Evolutionary conservation across 495 filamentous ascomycete species (phyloP).

Genomic region (Aspergillus saccharolyticus): DNA sequence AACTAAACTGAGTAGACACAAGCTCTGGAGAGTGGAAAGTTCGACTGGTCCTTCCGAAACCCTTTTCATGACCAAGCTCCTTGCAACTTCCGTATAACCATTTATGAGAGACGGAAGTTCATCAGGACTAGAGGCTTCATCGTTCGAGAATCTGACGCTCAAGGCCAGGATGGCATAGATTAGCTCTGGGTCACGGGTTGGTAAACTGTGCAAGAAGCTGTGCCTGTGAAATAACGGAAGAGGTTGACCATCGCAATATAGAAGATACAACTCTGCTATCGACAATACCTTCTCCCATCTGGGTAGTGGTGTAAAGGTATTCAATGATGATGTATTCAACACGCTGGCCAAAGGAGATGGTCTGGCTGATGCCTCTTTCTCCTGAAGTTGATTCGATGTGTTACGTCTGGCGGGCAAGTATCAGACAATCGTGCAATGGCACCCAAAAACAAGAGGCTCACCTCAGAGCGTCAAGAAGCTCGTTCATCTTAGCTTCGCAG

Average conservation of each 20-base stretch:
- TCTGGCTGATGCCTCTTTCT: background rate
- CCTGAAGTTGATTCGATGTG: slow-evolving; percentile 12
- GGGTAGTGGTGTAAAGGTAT: slow-evolving; percentile 22
- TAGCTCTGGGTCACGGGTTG: slow-evolving; percentile 35
- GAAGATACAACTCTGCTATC: slow-evolving; percentile 36
- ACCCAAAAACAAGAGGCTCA: slow-evolving; percentile 9
- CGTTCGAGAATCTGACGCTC: slow-evolving; percentile 30
- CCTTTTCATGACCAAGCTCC: slow-evolving; percentile 37
- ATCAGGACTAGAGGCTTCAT: slow-evolving; percentile 12
- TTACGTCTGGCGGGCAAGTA: slow-evolving; percentile 5
- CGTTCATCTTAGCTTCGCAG: slow-evolving; percentile 37
- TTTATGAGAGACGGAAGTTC: slow-evolving; percentile 19
- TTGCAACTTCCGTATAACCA: slow-evolving; percentile 41
- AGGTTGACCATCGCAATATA: slow-evolving; percentile 45
- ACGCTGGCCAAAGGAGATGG: slow-evolving; percentile 2
- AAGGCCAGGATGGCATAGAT: slow-evolving; percentile 40
- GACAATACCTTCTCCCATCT: slow-evolving; percentile 37
- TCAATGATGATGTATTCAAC: slow-evolving; percentile 8
- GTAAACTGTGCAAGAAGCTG: slow-evolving; percentile 33
- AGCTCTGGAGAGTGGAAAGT: slow-evolving; percentile 42
- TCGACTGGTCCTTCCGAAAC: slow-evolving; percentile 43
- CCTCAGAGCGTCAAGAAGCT: slow-evolving; percentile 32
- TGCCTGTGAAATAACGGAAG: slow-evolving; percentile 39
- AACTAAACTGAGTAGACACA: slow-evolving; percentile 43
- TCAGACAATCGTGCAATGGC: background rate